Percentiles rank a stretch among this genome's conserved stretches.
These are phyloP conservation scores for Spathaspora arborariae DNA, from an alignment of 805 yeast species.

Conservation along the genomic window DNA sequence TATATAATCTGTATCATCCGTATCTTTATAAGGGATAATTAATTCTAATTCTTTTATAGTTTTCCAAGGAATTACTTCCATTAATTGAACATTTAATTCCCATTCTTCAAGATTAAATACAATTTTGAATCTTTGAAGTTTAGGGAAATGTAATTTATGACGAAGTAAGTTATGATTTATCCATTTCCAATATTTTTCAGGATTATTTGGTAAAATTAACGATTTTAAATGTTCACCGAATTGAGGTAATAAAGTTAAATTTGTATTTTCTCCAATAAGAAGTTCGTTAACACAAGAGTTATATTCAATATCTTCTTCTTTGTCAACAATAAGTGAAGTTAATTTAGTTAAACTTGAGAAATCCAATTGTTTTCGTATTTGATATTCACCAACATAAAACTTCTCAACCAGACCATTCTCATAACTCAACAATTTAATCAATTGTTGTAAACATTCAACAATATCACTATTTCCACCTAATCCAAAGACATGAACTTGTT, in stretches of 20 bases:
- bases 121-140: slow-evolving; percentile 20
- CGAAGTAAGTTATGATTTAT: slow-evolving; percentile 5
- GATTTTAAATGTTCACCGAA: slow-evolving; percentile 9
- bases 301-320: not conserved
- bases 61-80: slow-evolving; percentile 17
- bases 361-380: slow-evolving; percentile 11
- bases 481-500: slow-evolving; percentile 17
- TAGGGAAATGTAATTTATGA: slow-evolving; percentile 4
- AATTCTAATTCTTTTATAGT: slow-evolving; percentile 44
- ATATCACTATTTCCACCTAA: slow-evolving; percentile 5
- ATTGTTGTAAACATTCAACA: slow-evolving; percentile 3
- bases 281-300: slow-evolving; percentile 4
- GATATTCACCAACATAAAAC: slow-evolving; percentile 18
- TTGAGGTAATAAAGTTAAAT: not conserved
- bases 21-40: slow-evolving; percentile 50
- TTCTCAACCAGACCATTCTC: slow-evolving; percentile 7
- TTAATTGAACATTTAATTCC: slow-evolving; percentile 8
- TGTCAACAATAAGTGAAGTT: slow-evolving; percentile 18
- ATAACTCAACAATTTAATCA: not conserved
- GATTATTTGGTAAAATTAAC: slow-evolving; percentile 14
- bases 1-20: slow-evolving; percentile 43
- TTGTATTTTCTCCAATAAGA: slow-evolving; percentile 5
- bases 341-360: slow-evolving; percentile 5
- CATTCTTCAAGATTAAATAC: slow-evolving; percentile 18
- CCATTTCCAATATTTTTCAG: slow-evolving; percentile 14